A percentile compares a stretch with the other conserved stretches of the same genome.
phyloP scores from a whole-genome alignment of 2,329 filamentous ascomycete genomes.

The Fusarium sp. region DNA sequence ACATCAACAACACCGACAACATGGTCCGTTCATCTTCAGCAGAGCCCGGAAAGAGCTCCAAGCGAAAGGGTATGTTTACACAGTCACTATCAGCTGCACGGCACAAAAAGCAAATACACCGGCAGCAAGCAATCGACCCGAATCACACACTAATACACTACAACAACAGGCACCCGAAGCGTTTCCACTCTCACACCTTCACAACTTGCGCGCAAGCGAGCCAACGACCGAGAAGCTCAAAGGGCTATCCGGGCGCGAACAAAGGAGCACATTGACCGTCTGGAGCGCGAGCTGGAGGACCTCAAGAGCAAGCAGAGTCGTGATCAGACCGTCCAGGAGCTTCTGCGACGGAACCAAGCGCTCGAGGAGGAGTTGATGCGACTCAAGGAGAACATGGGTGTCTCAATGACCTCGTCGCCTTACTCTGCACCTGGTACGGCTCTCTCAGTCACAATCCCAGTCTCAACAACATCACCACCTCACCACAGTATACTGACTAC shows the following conservation, averaged over 20 bases:
- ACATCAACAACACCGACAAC: slow-evolving; percentile 37
- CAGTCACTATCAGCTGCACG: background rate
- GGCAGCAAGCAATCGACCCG: slow-evolving; percentile 7
- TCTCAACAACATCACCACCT: slow-evolving; percentile 1
- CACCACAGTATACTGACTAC: slow-evolving; percentile 30
- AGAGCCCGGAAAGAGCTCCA: slow-evolving; percentile 59
- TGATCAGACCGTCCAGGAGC: slow-evolving; percentile 65
- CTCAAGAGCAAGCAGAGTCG: slow-evolving; percentile 67
- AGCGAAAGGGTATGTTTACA: slow-evolving; percentile 60
- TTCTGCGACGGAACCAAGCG: slow-evolving; percentile 65
- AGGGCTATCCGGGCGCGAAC: slow-evolving; percentile 88
- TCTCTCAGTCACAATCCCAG: slow-evolving; percentile 16
- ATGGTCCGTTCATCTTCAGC: slow-evolving; percentile 60
- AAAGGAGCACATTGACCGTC: slow-evolving; percentile 83
- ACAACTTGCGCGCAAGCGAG: slow-evolving; percentile 89
- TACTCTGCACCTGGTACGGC: slow-evolving; percentile 59
- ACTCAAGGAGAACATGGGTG: slow-evolving; percentile 61
- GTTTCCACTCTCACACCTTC: slow-evolving; percentile 90
- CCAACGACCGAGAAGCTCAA: slow-evolving; percentile 92
- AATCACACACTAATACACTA: slow-evolving; percentile 27
- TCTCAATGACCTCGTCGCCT: slow-evolving; percentile 57
- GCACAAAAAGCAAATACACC: slow-evolving; percentile 5
- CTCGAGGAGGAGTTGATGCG: slow-evolving; percentile 67
- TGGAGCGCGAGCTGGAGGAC: slow-evolving; percentile 82
- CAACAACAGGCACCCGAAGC: slow-evolving; percentile 71